These are phyloP conservation scores for Arthrobotrys sphaeroides DNA, from an alignment of 2,329 filamentous ascomycete genomes.

Conservation along the genomic window DNA sequence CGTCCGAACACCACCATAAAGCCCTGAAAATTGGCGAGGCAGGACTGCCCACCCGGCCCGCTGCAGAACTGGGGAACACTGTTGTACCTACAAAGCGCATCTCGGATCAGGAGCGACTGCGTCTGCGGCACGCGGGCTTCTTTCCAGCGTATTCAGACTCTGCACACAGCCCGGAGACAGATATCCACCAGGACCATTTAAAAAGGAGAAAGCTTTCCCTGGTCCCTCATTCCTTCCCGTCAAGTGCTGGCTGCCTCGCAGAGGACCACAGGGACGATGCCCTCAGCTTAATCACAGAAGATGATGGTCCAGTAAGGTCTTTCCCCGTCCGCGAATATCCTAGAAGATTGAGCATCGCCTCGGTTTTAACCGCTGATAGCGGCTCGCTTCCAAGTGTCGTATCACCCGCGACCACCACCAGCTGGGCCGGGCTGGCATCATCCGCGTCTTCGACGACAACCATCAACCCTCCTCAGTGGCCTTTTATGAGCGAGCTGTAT, in stretches of 20 bases:
- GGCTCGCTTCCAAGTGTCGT: slow-evolving; percentile 46
- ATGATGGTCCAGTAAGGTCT: slow-evolving; percentile 48
- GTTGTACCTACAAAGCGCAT: slow-evolving; percentile 33
- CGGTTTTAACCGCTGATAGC: slow-evolving; percentile 51
- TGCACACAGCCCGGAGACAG: slow-evolving; percentile 17
- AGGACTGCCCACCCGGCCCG: not conserved
- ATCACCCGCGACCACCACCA: slow-evolving; percentile 47
- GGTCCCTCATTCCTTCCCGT: slow-evolving; percentile 17
- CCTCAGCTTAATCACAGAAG: slow-evolving; percentile 38
- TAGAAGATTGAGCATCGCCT: slow-evolving; percentile 53
- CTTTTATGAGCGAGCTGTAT: slow-evolving; percentile 47
- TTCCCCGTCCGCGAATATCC: slow-evolving; percentile 50
- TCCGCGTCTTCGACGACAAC: slow-evolving; percentile 48
- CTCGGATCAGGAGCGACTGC: slow-evolving; percentile 47
- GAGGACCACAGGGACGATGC: slow-evolving; percentile 39
- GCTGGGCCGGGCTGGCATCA: slow-evolving; percentile 45
- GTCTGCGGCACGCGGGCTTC: slow-evolving; percentile 31
- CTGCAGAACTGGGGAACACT: slow-evolving; percentile 32
- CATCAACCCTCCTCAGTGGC: slow-evolving; percentile 49
- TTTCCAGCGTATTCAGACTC: slow-evolving; percentile 30
- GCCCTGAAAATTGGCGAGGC: slow-evolving; percentile 41
- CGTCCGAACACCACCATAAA: slow-evolving; percentile 17
- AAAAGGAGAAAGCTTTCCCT: slow-evolving; percentile 42
- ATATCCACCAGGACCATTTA: slow-evolving; percentile 41
- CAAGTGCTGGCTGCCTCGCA: not conserved